Base-by-base conservation (phyloP, 805 yeast species). In the Sugiyamaella valdiviana region DNA sequence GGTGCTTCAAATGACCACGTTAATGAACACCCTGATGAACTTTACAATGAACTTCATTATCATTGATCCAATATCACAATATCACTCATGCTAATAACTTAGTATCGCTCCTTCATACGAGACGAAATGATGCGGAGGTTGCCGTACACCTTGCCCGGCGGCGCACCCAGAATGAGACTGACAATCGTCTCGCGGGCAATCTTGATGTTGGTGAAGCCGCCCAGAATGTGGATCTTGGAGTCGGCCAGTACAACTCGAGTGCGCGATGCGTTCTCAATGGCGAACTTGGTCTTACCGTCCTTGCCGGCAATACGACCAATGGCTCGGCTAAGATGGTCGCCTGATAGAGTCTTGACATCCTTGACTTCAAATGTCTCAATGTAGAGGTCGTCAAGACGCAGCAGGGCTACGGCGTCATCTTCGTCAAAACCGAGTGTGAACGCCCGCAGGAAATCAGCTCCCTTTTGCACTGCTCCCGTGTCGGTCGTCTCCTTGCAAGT, bases 281-380 rank as follows among this genome's bases (percentile, higher is more conserved):
- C 97, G 67, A 91, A 93, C 72, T 91, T 93, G 53, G 98, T 93
- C 70, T 90, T 91, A 63, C 99, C 99, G 65, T 93, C 99, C 65
- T 93, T 95, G 68, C 99, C 99, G 12, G 99, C 99, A 68, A 93
- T 93, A 77, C 99, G 88, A 63, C 99, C 99, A 65, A 93, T 93
- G 6, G 99, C 99, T 77, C 99, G 83, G 45, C 96, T 85, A 65
- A 93, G 75, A 78, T 93, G 99, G 70, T 93, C 99, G 22, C 98
- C 99, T 23, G 80, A 82, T 57, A 93, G 73, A 3, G 97, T 91
- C 70, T 93, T 95, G 50, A 93, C 97, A 68, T 93, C 99, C 66
- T 93, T 93, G 60, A 93, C 77, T 66, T 93, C 99, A 64, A 93
- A 93, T 3, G 98, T 88, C 69, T 93, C 99, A 56, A 93, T 90